Conservation (phyloP, 179 eudicot species). For the Monotropa hypopitys region DNA sequence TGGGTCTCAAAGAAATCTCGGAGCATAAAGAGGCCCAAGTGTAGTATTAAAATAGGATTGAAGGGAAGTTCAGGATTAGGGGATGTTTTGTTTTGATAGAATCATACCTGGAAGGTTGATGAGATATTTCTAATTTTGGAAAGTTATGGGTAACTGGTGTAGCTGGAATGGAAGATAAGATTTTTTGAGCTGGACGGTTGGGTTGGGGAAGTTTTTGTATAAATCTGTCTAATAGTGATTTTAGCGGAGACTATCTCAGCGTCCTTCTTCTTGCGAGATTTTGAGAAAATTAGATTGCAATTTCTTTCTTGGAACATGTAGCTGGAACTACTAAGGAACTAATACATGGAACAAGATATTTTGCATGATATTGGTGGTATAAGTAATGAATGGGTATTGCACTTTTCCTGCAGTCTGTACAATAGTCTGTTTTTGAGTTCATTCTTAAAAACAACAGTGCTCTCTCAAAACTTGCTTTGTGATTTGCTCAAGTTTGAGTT, state of each 20-base stretch:
- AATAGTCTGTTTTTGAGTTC: background rate
- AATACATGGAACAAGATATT: background rate
- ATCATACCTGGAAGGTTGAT: background rate
- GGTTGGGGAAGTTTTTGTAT: background rate
- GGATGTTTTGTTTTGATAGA: background rate
- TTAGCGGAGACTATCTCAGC: background rate
- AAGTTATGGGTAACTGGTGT: background rate
- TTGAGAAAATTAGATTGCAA: background rate
- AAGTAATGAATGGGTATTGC: background rate
- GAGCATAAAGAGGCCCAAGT: background rate
- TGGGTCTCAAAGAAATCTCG: background rate
- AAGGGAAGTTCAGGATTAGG: background rate
- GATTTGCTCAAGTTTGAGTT: background rate
- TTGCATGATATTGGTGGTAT: background rate
- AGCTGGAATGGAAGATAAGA: background rate
- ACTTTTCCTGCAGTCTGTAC: background rate
- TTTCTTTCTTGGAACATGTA: background rate
- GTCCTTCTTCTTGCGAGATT: background rate
- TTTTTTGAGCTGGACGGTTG: background rate
- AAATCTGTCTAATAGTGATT: background rate
- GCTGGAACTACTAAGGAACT: background rate
- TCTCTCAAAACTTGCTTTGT: background rate
- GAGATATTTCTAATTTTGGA: background rate
- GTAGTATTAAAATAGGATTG: background rate
- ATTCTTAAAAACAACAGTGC: background rate